Base-by-base conservation (phyloP, 805 yeast genomes). In the Nakazawaea ernobii region DNA sequence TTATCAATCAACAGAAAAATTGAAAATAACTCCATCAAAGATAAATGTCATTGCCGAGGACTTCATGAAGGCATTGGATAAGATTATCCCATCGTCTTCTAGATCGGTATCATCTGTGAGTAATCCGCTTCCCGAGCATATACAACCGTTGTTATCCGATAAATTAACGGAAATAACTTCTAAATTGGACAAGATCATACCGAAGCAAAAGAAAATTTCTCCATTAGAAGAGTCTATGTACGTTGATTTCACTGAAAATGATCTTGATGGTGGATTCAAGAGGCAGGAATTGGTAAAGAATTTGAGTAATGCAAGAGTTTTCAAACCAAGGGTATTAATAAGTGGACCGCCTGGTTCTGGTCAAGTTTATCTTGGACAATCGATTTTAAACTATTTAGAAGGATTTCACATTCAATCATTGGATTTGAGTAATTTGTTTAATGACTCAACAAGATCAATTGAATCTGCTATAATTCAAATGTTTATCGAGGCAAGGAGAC, bases 21-120 rank as follows among this genome's bases (percentile, higher is more conserved):
- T 92, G 38, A 63, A 70, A 39, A 84, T 94, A 30, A 80, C 90
- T 59, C 88, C 95, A 4, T 63, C 74, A 3, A 68, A 80, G 33
- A 85, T 94, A 32, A 74, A 71, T 43, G 96, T 92, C 1, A 75
- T 77, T 10, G 85, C 95, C 0, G 77, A 79, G 52, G 99, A 94
- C 65, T 92, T 94, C 59, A 82, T 88, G 74, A 70, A 80, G 48
- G 95, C 98, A 0, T 61, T 92, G 43, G 90, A 85, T 28, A 87
- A 86, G 59, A 86, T 92, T 48, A 80, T 91, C 26, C 99, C 99
- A 0, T 89, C 97, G 0, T 86, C 96, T 43, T 88, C 96, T 1
- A 74, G 99, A 51, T 84, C 96, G 0, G 75, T 92, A 0, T 79
- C 91, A 0, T 72, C 80, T 8, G 74, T 79, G 1, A 82, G 94